phyloP scores from a whole-genome alignment of 345 rosid species.

The Syzygium aromaticum region DNA sequence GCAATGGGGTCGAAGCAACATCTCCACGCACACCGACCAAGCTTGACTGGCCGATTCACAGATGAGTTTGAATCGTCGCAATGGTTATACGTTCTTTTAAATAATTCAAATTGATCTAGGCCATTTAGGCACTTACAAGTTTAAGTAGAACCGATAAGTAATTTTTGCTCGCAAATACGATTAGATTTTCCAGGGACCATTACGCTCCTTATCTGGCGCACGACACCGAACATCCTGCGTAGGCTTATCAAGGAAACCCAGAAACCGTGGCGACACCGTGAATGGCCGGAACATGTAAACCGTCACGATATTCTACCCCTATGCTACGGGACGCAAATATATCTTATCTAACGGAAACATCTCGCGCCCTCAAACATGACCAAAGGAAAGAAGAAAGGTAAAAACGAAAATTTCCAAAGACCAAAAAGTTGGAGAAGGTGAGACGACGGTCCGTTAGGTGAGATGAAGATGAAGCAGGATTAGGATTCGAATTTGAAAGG shows the following conservation, averaged over 20 bases:
- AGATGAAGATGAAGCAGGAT: not conserved
- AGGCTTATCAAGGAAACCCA: too few relatives aligned
- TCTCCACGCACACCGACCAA: not conserved
- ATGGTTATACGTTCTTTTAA: not conserved
- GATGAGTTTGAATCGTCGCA: not conserved
- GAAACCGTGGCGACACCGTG: too few relatives aligned
- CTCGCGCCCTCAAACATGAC: accelerated
- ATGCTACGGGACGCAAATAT: not conserved
- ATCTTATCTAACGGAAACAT: not conserved
- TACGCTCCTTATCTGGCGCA: not conserved
- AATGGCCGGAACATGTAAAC: too few relatives aligned
- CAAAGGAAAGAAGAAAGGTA: not conserved
- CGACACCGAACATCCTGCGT: too few relatives aligned
- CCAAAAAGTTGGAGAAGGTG: not conserved
- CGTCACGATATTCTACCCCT: too few relatives aligned
- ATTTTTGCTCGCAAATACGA: not conserved
- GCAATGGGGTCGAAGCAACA: accelerated
- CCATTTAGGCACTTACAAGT: accelerated
- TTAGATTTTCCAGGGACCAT: not conserved
- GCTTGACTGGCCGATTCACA: not conserved
- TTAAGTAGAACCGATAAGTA: not conserved
- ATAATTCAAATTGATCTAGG: not conserved
- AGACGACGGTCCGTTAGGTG: not conserved
- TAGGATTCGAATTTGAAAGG: not conserved
- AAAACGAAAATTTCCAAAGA: not conserved